Percentiles rank a stretch among this genome's conserved stretches.
Conservation (phyloP, 2,329 filamentous ascomycete species). For the Colletotrichum liaoningense region DNA sequence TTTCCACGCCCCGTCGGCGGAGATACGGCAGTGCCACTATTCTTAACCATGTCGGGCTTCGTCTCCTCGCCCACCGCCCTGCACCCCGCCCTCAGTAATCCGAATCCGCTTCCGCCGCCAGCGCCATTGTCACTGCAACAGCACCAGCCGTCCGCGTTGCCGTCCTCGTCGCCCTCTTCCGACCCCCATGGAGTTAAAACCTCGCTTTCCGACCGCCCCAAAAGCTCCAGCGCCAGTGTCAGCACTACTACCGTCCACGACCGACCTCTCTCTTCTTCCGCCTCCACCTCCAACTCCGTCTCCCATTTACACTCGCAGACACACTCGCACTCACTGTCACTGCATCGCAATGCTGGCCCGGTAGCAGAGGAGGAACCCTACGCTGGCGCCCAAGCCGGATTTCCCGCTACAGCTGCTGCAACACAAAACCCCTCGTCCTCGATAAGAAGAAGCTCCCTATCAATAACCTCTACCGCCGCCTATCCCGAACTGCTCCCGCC, state of each 20-base stretch:
- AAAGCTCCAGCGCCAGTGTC: slow-evolving; percentile 39
- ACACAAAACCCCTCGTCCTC: slow-evolving; percentile 32
- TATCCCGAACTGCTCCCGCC: slow-evolving; percentile 40
- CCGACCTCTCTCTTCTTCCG: slow-evolving; percentile 37
- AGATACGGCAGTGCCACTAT: slow-evolving; percentile 21
- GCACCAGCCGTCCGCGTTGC: neutral
- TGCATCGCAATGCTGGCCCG: slow-evolving; percentile 36
- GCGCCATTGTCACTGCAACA: slow-evolving; percentile 29
- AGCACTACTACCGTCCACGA: slow-evolving; percentile 4
- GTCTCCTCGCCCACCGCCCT: slow-evolving; percentile 59
- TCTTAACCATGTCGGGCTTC: slow-evolving; percentile 43
- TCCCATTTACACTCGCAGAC: slow-evolving; percentile 20
- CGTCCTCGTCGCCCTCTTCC: slow-evolving; percentile 1
- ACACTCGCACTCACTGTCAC: slow-evolving; percentile 19
- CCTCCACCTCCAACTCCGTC: slow-evolving; percentile 28
- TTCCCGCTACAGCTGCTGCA: slow-evolving; percentile 24
- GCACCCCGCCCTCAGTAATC: slow-evolving; percentile 61
- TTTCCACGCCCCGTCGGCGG: slow-evolving; percentile 12
- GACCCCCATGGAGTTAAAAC: slow-evolving; percentile 41
- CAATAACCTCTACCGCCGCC: slow-evolving; percentile 36
- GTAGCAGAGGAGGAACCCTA: slow-evolving; percentile 18
- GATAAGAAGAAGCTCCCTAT: slow-evolving; percentile 32
- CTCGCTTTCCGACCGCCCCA: slow-evolving; percentile 40
- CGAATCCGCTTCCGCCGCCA: slow-evolving; percentile 41
- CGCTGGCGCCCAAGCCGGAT: slow-evolving; percentile 13